phyloP scores from a whole-genome alignment of 2,329 filamentous ascomycete genomes.

The Colletotrichum liriopes region DNA sequence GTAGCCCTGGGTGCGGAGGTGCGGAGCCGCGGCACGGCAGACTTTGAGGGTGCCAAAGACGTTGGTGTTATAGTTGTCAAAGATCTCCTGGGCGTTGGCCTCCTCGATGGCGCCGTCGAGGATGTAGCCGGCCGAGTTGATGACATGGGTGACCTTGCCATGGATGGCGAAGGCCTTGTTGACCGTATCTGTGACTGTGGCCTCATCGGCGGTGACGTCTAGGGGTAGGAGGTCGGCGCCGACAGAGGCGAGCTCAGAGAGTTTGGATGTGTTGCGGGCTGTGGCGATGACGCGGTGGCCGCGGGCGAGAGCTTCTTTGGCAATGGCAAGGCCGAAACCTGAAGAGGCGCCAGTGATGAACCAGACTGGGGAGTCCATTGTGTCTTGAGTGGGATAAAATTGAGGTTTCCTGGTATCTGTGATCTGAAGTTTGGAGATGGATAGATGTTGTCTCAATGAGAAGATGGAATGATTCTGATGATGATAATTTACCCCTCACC shows the following conservation, averaged over 20 bases:
- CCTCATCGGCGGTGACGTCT: conserved; percentile 61
- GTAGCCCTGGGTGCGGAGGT: conserved; percentile 58
- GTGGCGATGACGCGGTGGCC: conserved; percentile 68
- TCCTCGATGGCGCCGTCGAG: conserved; percentile 61
- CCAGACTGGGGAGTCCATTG: conserved; percentile 59
- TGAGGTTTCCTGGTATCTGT: neutral
- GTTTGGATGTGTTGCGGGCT: conserved; percentile 57
- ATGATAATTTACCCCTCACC: neutral
- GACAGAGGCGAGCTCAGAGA: conserved; percentile 58
- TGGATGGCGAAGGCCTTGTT: conserved; percentile 51
- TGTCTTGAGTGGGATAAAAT: neutral
- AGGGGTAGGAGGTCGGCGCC: conserved; percentile 62
- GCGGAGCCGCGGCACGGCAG: conserved; percentile 62
- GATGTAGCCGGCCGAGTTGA: conserved; percentile 65
- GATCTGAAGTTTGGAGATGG: neutral
- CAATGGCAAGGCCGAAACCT: conserved; percentile 65
- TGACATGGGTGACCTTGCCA: conserved; percentile 62
- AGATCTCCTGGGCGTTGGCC: conserved; percentile 54
- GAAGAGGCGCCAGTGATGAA: conserved; percentile 68
- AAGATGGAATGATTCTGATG: too few relatives aligned
- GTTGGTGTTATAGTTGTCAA: conserved; percentile 65
- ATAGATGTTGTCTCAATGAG: neutral
- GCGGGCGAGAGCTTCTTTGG: conserved; percentile 58
- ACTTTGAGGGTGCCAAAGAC: conserved; percentile 68
- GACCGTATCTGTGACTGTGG: conserved; percentile 54